Percentiles rank a stretch among this genome's conserved stretches.
Evolutionary conservation across 2,329 filamentous ascomycete species (phyloP).

Genomic region (Colletotrichum chlorophyti): DNA sequence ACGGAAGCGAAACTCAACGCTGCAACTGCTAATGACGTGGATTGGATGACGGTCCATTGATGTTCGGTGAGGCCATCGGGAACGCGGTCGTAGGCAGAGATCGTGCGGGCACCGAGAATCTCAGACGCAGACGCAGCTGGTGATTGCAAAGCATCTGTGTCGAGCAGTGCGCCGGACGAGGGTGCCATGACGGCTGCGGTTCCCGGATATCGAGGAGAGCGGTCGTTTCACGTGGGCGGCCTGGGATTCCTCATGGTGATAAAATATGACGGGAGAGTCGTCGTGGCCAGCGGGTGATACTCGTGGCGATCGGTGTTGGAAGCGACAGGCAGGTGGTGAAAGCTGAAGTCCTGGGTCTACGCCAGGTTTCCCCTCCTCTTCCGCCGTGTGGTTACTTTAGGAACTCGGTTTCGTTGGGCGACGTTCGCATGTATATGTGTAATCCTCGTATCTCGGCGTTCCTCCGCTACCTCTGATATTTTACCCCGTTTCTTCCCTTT

Average conservation of each 20-base stretch:
- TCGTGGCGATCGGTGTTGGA: neutral
- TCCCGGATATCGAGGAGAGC: conserved; percentile 2
- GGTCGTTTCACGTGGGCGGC: conserved; percentile 23
- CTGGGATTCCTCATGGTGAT: conserved; percentile 27
- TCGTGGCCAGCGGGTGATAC: neutral
- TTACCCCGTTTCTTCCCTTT: no score
- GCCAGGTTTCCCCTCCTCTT: neutral
- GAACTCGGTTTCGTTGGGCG: neutral
- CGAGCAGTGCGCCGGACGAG: conserved; percentile 8
- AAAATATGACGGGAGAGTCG: neutral
- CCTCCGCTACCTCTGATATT: neutral
- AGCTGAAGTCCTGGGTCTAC: neutral
- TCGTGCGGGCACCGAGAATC: neutral
- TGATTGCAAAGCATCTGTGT: neutral
- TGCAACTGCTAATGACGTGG: conserved; percentile 46
- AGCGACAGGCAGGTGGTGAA: neutral
- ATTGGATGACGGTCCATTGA: conserved; percentile 26
- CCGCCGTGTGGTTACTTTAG: no score
- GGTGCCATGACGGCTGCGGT: conserved; percentile 23
- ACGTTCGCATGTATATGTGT: neutral
- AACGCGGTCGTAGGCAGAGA: conserved; percentile 8
- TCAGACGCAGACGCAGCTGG: neutral
- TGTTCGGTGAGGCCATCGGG: conserved; percentile 17
- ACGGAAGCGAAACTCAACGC: conserved; percentile 63
- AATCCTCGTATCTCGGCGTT: neutral